Conservation (phyloP, 2,329 filamentous ascomycete genomes). For the Colletotrichum tabaci region DNA sequence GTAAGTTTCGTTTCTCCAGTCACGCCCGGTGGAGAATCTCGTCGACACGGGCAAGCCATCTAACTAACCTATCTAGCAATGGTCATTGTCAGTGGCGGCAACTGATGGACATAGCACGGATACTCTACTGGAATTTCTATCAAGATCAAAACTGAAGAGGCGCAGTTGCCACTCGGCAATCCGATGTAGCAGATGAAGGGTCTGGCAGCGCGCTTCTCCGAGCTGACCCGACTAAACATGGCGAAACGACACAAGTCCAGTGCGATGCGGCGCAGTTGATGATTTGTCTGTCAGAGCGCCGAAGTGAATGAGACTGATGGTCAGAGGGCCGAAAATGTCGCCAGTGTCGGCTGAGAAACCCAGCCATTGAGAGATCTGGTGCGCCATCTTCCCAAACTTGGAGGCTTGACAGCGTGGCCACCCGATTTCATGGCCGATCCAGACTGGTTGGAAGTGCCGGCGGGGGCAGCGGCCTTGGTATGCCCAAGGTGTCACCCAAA, state of each 20-base stretch:
- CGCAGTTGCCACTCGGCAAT: no score
- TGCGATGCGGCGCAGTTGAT: not conserved
- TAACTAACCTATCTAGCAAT: not conserved
- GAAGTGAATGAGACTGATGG: not conserved
- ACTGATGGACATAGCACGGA: not conserved
- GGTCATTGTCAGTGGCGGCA: not conserved
- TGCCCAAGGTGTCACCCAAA: conserved; percentile 6
- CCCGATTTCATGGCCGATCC: conserved; percentile 23
- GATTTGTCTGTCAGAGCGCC: not conserved
- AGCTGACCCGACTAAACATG: no score
- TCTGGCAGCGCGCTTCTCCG: no score
- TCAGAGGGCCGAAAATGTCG: not conserved
- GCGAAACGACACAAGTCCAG: no score
- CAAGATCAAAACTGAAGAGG: no score
- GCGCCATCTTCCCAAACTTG: conserved; percentile 3
- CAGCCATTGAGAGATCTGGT: not conserved
- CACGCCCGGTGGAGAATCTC: not conserved
- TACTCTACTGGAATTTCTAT: not conserved
- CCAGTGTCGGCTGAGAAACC: conserved; percentile 2
- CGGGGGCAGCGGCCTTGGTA: not conserved
- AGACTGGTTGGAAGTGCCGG: conserved; percentile 28
- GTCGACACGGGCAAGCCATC: conserved; percentile 4
- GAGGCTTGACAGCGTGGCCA: conserved; percentile 26
- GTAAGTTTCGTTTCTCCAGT: conserved; percentile 28
- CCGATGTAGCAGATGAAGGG: no score